Percentiles rank a stretch among this genome's conserved stretches.
Evolutionary conservation across 2,329 filamentous ascomycete species (phyloP).

Genomic region (Ascochyta clinopodiicola): DNA sequence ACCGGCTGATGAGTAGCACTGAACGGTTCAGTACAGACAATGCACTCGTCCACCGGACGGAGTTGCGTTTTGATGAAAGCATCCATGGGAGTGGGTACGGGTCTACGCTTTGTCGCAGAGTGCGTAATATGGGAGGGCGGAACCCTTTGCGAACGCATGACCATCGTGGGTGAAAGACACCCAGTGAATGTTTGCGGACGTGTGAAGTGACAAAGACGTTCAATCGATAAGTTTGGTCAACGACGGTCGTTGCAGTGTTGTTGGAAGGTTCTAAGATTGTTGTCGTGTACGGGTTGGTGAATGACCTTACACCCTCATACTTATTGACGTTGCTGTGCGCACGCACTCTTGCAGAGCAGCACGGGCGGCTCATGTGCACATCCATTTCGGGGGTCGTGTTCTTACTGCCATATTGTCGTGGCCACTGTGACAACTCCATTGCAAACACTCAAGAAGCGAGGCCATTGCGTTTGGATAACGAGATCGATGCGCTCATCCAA

Average conservation of each 20-base stretch:
- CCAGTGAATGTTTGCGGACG: constrained; percentile 13
- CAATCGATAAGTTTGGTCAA: background rate
- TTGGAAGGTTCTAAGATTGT: background rate
- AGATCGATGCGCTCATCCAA: background rate
- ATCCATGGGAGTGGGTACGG: constrained; percentile 28
- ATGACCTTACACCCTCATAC: background rate
- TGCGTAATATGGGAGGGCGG: background rate
- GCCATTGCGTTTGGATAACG: background rate
- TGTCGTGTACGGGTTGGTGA: background rate
- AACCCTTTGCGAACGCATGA: background rate
- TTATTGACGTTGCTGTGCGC: background rate
- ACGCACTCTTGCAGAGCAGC: background rate
- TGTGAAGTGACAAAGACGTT: constrained; percentile 6
- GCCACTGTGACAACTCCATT: background rate
- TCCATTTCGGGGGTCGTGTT: background rate
- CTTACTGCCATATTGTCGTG: background rate
- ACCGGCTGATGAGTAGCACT: constrained; percentile 34
- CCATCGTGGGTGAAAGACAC: constrained; percentile 2
- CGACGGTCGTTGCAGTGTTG: background rate
- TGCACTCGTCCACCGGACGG: constrained; percentile 34
- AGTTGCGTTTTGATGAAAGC: constrained; percentile 33
- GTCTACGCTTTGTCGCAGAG: background rate
- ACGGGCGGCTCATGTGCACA: background rate
- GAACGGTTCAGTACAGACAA: constrained; percentile 39
- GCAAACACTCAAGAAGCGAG: constrained; percentile 2